These are phyloP conservation scores for Boletus subparvulus DNA, from an alignment of 768 basidiomycete genomes.

Conservation along the genomic window DNA sequence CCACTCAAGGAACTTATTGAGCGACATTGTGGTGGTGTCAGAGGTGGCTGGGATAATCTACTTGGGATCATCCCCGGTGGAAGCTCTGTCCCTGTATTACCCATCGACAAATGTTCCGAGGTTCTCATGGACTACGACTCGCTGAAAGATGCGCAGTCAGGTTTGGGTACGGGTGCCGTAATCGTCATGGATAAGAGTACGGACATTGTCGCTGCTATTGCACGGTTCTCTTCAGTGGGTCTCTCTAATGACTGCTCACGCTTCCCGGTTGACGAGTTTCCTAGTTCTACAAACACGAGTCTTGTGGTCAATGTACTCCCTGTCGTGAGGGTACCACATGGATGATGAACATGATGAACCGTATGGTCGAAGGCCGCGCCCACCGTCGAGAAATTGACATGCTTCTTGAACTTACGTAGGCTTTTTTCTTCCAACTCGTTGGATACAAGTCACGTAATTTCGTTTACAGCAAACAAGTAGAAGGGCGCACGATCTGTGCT, in stretches of 20 bases:
- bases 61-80: constrained; percentile 97
- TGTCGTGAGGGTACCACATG: constrained; percentile 95
- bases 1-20: constrained; percentile 91
- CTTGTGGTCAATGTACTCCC: constrained; percentile 95
- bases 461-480: constrained; percentile 80
- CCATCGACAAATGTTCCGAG: constrained; percentile 76
- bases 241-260: background rate
- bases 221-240: constrained; percentile 80
- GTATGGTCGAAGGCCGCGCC: constrained; percentile 88
- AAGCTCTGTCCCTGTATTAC: constrained; percentile 90
- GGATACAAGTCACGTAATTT: background rate
- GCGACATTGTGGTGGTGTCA: constrained; percentile 94
- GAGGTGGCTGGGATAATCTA: constrained; percentile 95
- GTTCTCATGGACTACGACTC: constrained; percentile 99
- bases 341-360: constrained; percentile 99
- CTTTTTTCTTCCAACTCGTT: constrained; percentile 23
- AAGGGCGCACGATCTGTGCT: constrained; percentile 96
- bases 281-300: constrained; percentile 97
- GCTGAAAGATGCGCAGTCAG: constrained; percentile 92
- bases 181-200: constrained; percentile 99
- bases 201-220: constrained; percentile 91
- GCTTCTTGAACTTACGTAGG: constrained; percentile 89
- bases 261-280: constrained; percentile 5
- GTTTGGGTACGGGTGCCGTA: constrained; percentile 96
- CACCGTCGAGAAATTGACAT: constrained; percentile 96